Base-by-base conservation (phyloP, 1,284 basidiomycete species). In the Athelia sp. region DNA sequence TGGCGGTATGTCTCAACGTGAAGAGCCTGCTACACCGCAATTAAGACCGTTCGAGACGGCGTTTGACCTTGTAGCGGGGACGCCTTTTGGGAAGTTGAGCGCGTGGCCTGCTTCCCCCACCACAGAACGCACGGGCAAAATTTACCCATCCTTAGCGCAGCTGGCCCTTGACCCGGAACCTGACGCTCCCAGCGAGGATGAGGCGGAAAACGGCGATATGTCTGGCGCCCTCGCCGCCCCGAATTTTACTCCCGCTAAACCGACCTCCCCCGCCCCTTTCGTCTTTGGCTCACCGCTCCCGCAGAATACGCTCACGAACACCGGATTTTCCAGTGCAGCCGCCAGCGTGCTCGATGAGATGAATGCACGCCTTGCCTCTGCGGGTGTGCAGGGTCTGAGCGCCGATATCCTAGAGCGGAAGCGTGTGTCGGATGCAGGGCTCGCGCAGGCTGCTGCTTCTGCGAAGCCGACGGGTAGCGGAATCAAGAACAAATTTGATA, bases 221-320 rank as follows among this genome's bases (percentile, higher is more conserved):
- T 70, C 73, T 18, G 70, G 69, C 9, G 65, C 59, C 6, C 57
- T 69, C n/a, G 49, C 23, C 3, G 40, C 51, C 32, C 47, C 60
- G 52, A 47, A 13, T 11, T 47, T 51, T 50, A 19, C 49, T 11
- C 38, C 46, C 23, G 34, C 36, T 14, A 15, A 45, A 23, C 34
- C 52, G 24, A 40, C 53, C 47, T 54, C 43, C 45, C 58, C 60
- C 59, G 59, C 72, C 17, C 77, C 82, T 0, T 90, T 90, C 66
- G 59, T 87, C 18, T 90, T 89, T 58, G 87, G 87, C 23, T 88
- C 87, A 0, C 82, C 87, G 0, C 70, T 77, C 2, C 79, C 83
- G 10, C 74, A 75, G 50, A 71, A 85, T 56, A 71, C 70, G 45
- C 72, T 78, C 35, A 79, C 81, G 32, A 82, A 86, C 56, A 65